phyloP scores from a whole-genome alignment of 192 early-diverging fungal species.

The Coemansia sp. region DNA sequence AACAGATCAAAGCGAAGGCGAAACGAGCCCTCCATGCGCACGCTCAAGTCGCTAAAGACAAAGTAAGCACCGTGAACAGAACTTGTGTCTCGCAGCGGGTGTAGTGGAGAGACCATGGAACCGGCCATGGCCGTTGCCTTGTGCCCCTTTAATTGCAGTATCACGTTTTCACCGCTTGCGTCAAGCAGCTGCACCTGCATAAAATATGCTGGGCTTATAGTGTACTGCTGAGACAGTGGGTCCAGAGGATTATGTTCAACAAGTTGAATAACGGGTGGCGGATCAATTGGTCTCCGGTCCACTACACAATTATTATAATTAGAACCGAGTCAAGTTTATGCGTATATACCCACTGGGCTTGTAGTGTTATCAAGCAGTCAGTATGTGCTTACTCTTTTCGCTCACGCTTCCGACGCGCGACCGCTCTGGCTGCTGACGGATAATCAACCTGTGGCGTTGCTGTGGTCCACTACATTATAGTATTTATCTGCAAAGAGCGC shows the following conservation, averaged over 20 bases:
- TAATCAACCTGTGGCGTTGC: constrained; percentile 58
- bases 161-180: constrained; percentile 67
- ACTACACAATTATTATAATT: constrained; percentile 16
- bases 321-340: background rate
- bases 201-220: constrained; percentile 81
- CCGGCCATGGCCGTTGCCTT: constrained; percentile 78
- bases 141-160: constrained; percentile 82
- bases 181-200: constrained; percentile 89
- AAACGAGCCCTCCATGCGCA: constrained; percentile 85
- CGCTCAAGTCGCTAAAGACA: constrained; percentile 92
- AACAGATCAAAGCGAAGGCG: constrained; percentile 81
- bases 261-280: constrained; percentile 56
- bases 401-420: constrained; percentile 87
- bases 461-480: constrained; percentile 5
- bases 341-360: background rate
- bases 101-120: constrained; percentile 86
- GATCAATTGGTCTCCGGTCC: constrained; percentile 56
- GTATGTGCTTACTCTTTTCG: constrained; percentile 71
- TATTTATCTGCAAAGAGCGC: background rate
- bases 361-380: too few species aligned
- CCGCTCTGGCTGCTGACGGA: constrained; percentile 87
- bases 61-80: constrained; percentile 84
- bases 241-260: constrained; percentile 34
- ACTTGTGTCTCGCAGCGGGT: constrained; percentile 84
- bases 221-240: constrained; percentile 26